These are phyloP conservation scores for Metarhizium anisopliae DNA, from an alignment of 2,329 filamentous ascomycete species.

Conservation along the genomic window DNA sequence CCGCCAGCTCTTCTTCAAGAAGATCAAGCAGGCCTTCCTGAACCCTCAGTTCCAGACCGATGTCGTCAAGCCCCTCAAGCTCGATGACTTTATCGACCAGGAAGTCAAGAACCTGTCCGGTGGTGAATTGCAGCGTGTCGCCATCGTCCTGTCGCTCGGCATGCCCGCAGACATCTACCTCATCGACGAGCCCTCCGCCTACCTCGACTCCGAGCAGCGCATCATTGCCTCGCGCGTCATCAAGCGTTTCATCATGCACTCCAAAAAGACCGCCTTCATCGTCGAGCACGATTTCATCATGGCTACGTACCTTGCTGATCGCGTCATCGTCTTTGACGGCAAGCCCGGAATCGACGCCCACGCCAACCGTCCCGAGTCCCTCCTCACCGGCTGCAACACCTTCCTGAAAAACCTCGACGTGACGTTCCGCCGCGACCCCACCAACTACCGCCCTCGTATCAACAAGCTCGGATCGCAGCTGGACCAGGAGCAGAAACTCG, in stretches of 20 bases:
- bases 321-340: slow-evolving; percentile 97
- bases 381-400: slow-evolving; percentile 90
- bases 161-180: slow-evolving; percentile 96
- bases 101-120: slow-evolving; percentile 98
- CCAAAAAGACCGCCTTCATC: slow-evolving; percentile 98
- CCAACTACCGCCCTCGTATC: slow-evolving; percentile 93
- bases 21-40: slow-evolving; percentile 94
- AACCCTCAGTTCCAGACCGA: slow-evolving; percentile 98
- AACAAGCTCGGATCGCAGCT: slow-evolving; percentile 95
- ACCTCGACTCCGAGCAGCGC: slow-evolving; percentile 98
- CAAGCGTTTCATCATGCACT: slow-evolving; percentile 99
- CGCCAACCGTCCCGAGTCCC: slow-evolving; percentile 82
- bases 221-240: slow-evolving; percentile 95
- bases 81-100: slow-evolving; percentile 98
- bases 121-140: slow-evolving; percentile 98
- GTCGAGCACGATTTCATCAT: slow-evolving; percentile 99
- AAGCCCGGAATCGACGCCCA: slow-evolving; percentile 80
- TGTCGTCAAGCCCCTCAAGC: slow-evolving; percentile 97
- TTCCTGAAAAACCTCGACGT: slow-evolving; percentile 97
- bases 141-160: slow-evolving; percentile 93
- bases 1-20: slow-evolving; percentile 98
- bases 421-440: slow-evolving; percentile 95
- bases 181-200: slow-evolving; percentile 95
- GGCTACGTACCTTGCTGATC: slow-evolving; percentile 69
- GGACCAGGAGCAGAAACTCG: slow-evolving; percentile 93